These are phyloP conservation scores for Heimioporus sp. DNA, from an alignment of 768 basidiomycete genomes.

Conservation along the genomic window DNA sequence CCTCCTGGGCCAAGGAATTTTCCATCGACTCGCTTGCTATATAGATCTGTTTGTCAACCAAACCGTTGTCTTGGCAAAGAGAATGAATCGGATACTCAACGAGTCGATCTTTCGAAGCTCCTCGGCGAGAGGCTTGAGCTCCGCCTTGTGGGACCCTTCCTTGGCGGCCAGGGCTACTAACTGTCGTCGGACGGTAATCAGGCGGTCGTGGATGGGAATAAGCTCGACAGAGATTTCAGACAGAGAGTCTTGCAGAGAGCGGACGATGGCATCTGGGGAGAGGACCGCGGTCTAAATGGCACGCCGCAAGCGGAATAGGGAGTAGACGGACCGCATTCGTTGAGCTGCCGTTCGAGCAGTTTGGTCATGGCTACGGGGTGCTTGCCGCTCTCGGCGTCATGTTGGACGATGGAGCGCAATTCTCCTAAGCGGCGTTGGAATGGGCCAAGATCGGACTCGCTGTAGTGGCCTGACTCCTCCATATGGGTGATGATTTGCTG, in stretches of 20 bases:
- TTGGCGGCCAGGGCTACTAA: constrained; percentile 87
- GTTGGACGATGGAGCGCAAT: constrained; percentile 81
- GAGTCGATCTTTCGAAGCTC: constrained; percentile 95
- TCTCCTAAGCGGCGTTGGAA: constrained; percentile 81
- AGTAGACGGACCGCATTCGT: constrained; percentile 77
- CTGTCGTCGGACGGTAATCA: constrained; percentile 85
- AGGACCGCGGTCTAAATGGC: not conserved
- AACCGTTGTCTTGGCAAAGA: constrained; percentile 14
- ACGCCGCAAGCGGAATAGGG: constrained; percentile 3
- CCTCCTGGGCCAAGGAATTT: constrained; percentile 93
- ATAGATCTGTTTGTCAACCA: not conserved
- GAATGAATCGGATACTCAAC: constrained; percentile 60
- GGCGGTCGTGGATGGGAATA: constrained; percentile 83
- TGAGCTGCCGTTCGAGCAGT: constrained; percentile 85
- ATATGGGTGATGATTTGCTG: constrained; percentile 95
- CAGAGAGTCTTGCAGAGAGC: constrained; percentile 78
- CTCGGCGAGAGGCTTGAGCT: constrained; percentile 87
- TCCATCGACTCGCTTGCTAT: constrained; percentile 89
- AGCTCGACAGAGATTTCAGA: constrained; percentile 88
- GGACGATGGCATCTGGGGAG: constrained; percentile 66
- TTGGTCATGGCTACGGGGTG: constrained; percentile 87
- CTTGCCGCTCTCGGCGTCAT: constrained; percentile 76
- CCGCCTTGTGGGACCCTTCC: constrained; percentile 79
- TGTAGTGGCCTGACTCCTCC: constrained; percentile 95
- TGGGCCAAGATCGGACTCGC: constrained; percentile 84